phyloP scores from a whole-genome alignment of 1,284 basidiomycete species.

The Erythrobasidium hasegawianum region DNA sequence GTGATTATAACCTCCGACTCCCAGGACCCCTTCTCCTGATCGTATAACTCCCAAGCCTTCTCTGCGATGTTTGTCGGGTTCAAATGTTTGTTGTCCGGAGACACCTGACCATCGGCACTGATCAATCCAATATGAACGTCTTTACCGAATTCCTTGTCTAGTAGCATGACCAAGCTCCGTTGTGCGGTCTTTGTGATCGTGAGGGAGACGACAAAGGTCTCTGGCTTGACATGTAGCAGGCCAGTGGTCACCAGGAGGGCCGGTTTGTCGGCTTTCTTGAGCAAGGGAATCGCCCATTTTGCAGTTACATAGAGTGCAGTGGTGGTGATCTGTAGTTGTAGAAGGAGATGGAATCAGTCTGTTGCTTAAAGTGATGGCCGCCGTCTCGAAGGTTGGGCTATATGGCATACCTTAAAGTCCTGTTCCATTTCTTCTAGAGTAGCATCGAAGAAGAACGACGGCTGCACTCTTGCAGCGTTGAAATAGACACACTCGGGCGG shows the following conservation, averaged over 20 bases:
- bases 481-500: background rate
- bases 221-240: background rate
- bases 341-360: background rate
- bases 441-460: background rate
- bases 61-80: background rate
- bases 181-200: background rate
- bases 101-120: background rate
- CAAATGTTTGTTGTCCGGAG: background rate
- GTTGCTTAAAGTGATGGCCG: background rate
- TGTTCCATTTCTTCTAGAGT: background rate
- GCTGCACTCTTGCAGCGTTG: background rate
- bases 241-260: background rate
- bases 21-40: background rate
- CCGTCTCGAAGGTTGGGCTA: background rate
- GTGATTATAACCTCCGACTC: too few species aligned
- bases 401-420: background rate
- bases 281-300: background rate
- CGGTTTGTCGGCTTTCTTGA: background rate
- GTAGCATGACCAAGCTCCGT: background rate
- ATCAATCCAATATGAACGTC: background rate
- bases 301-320: background rate
- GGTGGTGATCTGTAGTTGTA: background rate
- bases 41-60: background rate
- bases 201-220: background rate
- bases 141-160: background rate